phyloP scores from a whole-genome alignment of 2,329 filamentous ascomycete species.

The Ustulina deusta region DNA sequence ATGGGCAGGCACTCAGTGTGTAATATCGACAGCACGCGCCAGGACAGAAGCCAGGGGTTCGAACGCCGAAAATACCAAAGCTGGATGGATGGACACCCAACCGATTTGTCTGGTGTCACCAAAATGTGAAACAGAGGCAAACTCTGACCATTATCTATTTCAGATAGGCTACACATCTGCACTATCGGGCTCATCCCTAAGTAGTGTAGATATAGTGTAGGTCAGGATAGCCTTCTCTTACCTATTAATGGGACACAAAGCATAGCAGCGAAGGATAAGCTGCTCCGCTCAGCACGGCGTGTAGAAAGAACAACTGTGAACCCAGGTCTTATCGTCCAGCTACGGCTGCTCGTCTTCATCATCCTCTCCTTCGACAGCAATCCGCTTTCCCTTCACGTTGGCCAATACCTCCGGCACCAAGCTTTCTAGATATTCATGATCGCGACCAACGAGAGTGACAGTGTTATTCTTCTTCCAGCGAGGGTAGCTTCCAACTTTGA shows the following conservation, averaged over 20 bases:
- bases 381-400: constrained; percentile 78
- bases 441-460: constrained; percentile 85
- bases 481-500: constrained; percentile 97
- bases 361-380: constrained; percentile 78
- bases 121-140: constrained; percentile 6
- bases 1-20: too few relatives aligned
- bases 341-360: constrained; percentile 56
- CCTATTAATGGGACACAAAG: not conserved
- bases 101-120: constrained; percentile 12
- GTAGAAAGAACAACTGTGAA: not conserved
- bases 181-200: not conserved
- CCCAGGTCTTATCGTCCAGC: not conserved
- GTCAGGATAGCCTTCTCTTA: not conserved
- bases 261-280: not conserved
- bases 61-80: constrained; percentile 14
- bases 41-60: not conserved
- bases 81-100: not conserved
- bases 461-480: constrained; percentile 88
- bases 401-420: constrained; percentile 81
- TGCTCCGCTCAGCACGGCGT: not conserved
- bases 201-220: not conserved
- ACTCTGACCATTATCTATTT: constrained; percentile 11
- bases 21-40: constrained; percentile 13
- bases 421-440: constrained; percentile 81
- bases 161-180: not conserved